Percentiles rank a stretch among this genome's conserved stretches.
These are phyloP conservation scores for Fusarium temperatum DNA, from an alignment of 2,329 filamentous ascomycete genomes.

Conservation along the genomic window DNA sequence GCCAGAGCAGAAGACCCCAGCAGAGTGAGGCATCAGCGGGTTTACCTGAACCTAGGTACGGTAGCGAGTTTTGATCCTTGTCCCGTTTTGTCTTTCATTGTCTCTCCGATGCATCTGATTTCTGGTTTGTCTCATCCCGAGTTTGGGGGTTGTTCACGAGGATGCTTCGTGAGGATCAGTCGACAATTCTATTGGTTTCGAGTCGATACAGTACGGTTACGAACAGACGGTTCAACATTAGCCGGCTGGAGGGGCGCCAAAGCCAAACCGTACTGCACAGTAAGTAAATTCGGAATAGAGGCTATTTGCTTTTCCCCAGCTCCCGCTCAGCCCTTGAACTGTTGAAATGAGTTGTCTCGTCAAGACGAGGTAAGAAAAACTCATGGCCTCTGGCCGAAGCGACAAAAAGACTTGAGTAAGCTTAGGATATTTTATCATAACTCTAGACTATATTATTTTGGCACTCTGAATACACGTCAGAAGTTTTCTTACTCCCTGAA, in stretches of 20 bases:
- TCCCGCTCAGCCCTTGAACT: background rate
- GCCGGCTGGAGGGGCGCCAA: background rate
- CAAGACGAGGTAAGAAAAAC: background rate
- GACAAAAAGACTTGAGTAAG: background rate
- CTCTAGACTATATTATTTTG: background rate
- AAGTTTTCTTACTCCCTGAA: background rate
- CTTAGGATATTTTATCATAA: background rate
- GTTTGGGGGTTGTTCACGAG: constrained; percentile 13
- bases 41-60: background rate
- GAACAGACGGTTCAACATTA: background rate
- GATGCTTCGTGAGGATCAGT: constrained; percentile 19
- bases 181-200: background rate
- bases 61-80: constrained; percentile 1
- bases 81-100: background rate
- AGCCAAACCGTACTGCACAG: background rate
- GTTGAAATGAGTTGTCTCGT: constrained; percentile 7
- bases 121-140: background rate
- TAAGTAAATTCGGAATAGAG: background rate
- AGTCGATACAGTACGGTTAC: background rate
- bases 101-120: background rate
- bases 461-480: no score
- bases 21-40: constrained; percentile 2
- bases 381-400: background rate
- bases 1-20: constrained; percentile 2
- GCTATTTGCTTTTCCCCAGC: constrained; percentile 12